These are phyloP conservation scores for Mycena crocata DNA, from an alignment of 768 basidiomycete species.

Conservation along the genomic window DNA sequence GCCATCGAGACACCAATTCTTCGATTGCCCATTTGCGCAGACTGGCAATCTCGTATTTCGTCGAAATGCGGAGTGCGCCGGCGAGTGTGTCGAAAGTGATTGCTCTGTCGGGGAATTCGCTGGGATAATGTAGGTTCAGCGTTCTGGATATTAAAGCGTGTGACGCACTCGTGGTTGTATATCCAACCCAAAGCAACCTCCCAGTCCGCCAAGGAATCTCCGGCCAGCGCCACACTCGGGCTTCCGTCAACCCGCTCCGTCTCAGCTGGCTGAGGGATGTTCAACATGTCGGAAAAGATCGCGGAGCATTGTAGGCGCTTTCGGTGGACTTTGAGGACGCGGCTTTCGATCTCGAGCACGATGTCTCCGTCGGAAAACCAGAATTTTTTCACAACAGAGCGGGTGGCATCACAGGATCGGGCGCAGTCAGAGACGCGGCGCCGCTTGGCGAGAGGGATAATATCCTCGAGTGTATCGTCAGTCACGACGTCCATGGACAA, in stretches of 20 bases:
- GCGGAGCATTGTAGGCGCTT: conserved; percentile 33
- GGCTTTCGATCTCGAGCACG: conserved; percentile 43
- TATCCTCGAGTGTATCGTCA: conserved; percentile 2
- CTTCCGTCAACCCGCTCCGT: conserved; percentile 46
- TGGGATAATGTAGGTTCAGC: conserved; percentile 8
- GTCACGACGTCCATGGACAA: conserved; percentile 16
- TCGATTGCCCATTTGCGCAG: conserved; percentile 41
- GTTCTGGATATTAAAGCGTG: neutral
- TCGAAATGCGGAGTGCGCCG: conserved; percentile 45
- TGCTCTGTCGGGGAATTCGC: conserved; percentile 38
- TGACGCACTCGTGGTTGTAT: conserved; percentile 46
- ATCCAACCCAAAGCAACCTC: conserved; percentile 44
- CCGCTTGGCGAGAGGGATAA: conserved; percentile 13
- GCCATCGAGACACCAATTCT: conserved; percentile 44
- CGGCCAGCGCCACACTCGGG: conserved; percentile 42
- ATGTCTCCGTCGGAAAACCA: conserved; percentile 53
- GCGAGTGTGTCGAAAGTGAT: conserved; percentile 41
- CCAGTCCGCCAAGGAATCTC: conserved; percentile 43
- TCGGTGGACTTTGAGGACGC: conserved; percentile 42
- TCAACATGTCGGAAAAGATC: conserved; percentile 51
- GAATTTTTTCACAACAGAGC: conserved; percentile 12
- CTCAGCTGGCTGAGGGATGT: conserved; percentile 44
- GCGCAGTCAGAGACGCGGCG: conserved; percentile 17
- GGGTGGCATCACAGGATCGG: conserved; percentile 2
- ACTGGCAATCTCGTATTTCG: conserved; percentile 49